A percentile compares a stretch with the other conserved stretches of the same genome.
Evolutionary conservation across 208 protist species (phyloP).

Genomic region (Sergeia podlipaevii): DNA sequence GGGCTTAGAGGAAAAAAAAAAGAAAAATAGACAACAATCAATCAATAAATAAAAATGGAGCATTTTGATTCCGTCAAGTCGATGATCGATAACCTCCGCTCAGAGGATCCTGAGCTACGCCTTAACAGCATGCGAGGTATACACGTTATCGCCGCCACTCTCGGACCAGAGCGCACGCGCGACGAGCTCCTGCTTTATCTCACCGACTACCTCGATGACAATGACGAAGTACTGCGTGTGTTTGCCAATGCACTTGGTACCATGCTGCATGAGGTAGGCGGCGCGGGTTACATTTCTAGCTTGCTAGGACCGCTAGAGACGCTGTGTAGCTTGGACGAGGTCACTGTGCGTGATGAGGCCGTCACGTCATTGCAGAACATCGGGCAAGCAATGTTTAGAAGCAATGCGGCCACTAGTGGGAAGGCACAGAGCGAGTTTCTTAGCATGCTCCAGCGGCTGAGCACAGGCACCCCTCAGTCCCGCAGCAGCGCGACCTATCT

Average conservation of each 20-base stretch:
- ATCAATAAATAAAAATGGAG: conserved; percentile 47
- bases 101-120: conserved; percentile 94
- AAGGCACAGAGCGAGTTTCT: conserved; percentile 87
- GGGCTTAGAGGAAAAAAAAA: no score
- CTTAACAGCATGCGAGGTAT: conserved; percentile 96
- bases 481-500: conserved; percentile 93
- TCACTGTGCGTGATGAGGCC: conserved; percentile 96
- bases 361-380: conserved; percentile 80
- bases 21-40: neutral
- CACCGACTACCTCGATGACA: conserved; percentile 97
- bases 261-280: conserved; percentile 96
- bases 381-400: conserved; percentile 58
- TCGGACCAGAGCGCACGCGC: conserved; percentile 95
- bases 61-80: conserved; percentile 94
- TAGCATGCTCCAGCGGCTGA: conserved; percentile 83
- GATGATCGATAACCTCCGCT: conserved; percentile 96
- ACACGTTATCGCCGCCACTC: conserved; percentile 95
- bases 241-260: conserved; percentile 97
- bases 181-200: conserved; percentile 97
- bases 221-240: conserved; percentile 98
- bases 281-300: conserved; percentile 80
- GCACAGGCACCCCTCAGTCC: conserved; percentile 93
- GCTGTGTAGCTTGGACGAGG: conserved; percentile 96
- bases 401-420: conserved; percentile 3
- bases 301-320: conserved; percentile 95